Evolutionary conservation across 1,139 yeast species (phyloP).

Genomic region (Candida neerlandica): DNA sequence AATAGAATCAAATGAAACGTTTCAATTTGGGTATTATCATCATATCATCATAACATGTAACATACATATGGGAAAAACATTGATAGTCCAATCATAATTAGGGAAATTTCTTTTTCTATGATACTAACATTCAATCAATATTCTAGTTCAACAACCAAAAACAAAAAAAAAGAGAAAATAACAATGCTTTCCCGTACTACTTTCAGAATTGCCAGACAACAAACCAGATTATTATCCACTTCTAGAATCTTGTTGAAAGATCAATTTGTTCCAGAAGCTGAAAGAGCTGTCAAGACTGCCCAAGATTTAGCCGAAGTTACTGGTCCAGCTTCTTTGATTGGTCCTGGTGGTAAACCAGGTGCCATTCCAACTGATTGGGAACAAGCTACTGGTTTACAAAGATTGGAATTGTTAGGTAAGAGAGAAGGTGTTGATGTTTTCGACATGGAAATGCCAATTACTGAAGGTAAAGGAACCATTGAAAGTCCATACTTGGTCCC

Average conservation of each 20-base stretch:
- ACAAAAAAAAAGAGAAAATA: background rate
- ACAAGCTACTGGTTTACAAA: constrained; percentile 98
- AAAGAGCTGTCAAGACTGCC: constrained; percentile 60
- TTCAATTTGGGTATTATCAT: background rate
- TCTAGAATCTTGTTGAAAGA: constrained; percentile 31
- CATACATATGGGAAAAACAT: background rate
- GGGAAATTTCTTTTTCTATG: background rate
- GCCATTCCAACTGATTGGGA: constrained; percentile 90
- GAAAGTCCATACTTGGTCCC: constrained; percentile 86
- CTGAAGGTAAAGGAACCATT: constrained; percentile 88
- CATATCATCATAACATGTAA: background rate
- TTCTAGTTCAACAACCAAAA: constrained; percentile 2
- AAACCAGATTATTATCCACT: constrained; percentile 43
- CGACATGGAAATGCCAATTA: constrained; percentile 86
- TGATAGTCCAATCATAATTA: background rate
- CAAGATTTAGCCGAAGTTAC: constrained; percentile 72
- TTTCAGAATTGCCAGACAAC: constrained; percentile 41
- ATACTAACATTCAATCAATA: constrained; percentile 28
- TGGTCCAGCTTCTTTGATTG: constrained; percentile 80
- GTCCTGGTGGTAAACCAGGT: constrained; percentile 85
- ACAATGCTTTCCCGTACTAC: constrained; percentile 43
- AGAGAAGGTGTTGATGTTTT: constrained; percentile 94
- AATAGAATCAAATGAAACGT: background rate
- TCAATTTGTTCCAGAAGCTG: constrained; percentile 23
- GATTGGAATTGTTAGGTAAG: constrained; percentile 93